phyloP scores from a whole-genome alignment of 2,329 filamentous ascomycete genomes.

The Fonsecaea monophora region DNA sequence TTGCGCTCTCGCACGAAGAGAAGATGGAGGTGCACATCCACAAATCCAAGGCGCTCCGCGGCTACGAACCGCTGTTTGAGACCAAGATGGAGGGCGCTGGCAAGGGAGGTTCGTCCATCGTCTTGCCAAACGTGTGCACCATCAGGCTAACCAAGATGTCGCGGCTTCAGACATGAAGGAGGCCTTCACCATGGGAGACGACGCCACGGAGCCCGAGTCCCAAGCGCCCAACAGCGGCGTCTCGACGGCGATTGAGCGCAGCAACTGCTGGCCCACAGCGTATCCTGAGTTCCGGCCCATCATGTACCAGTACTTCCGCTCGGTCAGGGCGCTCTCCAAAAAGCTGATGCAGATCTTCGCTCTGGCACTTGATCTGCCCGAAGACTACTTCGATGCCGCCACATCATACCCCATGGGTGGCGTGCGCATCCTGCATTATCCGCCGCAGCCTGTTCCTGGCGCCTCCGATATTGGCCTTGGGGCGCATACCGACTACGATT shows the following conservation, averaged over 20 bases:
- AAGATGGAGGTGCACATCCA: conserved; percentile 56
- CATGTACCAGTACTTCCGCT: conserved; percentile 15
- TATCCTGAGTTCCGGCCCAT: conserved; percentile 14
- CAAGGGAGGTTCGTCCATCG: conserved; percentile 16
- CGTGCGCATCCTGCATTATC: conserved; percentile 53
- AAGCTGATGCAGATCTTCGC: conserved; percentile 44
- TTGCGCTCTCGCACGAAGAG: conserved; percentile 52
- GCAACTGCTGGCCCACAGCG: conserved; percentile 14
- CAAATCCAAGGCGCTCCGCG: conserved; percentile 19
- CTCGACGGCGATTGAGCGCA: background rate
- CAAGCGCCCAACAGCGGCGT: background rate
- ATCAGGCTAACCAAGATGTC: conserved; percentile 3
- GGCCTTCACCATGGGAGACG: conserved; percentile 16
- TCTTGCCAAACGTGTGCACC: conserved; percentile 2
- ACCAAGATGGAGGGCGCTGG: conserved; percentile 19
- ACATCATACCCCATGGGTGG: conserved; percentile 54
- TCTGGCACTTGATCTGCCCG: conserved; percentile 49
- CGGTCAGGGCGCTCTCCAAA: conserved; percentile 12
- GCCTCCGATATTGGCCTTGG: conserved; percentile 45
- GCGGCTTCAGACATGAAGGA: conserved; percentile 14
- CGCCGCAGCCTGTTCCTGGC: conserved; percentile 41
- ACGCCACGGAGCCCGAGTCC: conserved; percentile 16
- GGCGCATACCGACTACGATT: conserved; percentile 58
- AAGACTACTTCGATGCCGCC: conserved; percentile 43
- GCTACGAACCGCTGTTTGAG: conserved; percentile 17